Evolutionary conservation across 345 rosid genomes (phyloP), one percentile per base, ranked within the genome.

Genomic region (Melastoma malabathricum): DNA sequence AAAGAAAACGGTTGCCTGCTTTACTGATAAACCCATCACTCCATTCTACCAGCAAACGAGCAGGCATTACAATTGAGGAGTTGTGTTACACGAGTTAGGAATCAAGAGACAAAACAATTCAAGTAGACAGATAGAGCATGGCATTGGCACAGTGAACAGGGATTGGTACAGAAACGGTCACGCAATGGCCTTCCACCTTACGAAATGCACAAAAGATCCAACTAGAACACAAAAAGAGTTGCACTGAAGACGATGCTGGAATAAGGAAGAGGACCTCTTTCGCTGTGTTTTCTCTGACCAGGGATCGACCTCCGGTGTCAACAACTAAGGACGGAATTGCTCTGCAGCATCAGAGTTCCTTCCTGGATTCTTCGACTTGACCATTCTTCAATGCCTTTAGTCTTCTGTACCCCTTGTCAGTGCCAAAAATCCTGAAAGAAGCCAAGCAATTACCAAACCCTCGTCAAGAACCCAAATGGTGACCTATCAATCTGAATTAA

Each of bases 341-440:
- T 34, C 41, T 12, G 41, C 12, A 34, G 12, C 12, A 34, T 34
- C 41, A 34, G 12, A 34, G 41, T 70, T 66, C 69, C 67, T 69
- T 73, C 18, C 49, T n/a, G 43, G 44, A 65, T 46, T 52, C 70
- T 59, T 75, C 74, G 16, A 38, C 59, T 39, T 63, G 76, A 5
- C n/a, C 15, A 15, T 51, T 61, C 84, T 78, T 84, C 64, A 84
- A 58, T 2, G 80, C 82, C 73, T 84, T 79, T 74, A 84, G 62
- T 72, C 81, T 92, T 68, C 90, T 82, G 71, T 81, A 92, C 62
- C 98, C 94, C 64, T 75, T 82, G 61, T 92, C 98, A 0, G 97
- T 92, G 20, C 95, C 95, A 49, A 87, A 92, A 68, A 92, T 63
- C 98, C 98, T 92, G 80, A 47, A 58, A 54, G 39, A 43, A 59